These are phyloP conservation scores for Trypanosoma brucei DNA, from an alignment of 208 protist genomes.

Conservation along the genomic window DNA sequence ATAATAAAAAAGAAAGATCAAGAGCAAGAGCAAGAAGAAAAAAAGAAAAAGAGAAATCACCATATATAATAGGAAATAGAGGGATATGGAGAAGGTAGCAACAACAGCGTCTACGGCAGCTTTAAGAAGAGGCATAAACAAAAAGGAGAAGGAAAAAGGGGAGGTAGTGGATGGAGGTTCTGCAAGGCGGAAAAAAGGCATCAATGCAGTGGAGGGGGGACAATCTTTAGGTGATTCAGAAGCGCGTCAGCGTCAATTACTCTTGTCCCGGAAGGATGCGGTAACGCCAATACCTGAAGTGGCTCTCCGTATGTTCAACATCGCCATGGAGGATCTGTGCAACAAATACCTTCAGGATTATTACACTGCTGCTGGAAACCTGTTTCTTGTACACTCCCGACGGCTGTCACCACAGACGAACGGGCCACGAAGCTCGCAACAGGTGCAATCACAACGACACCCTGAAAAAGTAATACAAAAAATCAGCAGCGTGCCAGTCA, in stretches of 20 bases:
- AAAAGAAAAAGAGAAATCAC: background rate
- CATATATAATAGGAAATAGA: background rate
- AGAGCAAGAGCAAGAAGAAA: background rate
- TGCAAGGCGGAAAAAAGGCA: too few species aligned
- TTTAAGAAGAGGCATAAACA: background rate
- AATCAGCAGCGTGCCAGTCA: background rate
- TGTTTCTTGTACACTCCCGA: background rate
- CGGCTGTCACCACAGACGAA: background rate
- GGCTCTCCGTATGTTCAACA: background rate
- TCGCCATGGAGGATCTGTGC: background rate
- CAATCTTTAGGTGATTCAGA: too few species aligned
- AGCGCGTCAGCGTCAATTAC: too few species aligned
- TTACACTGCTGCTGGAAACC: background rate
- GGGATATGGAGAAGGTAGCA: background rate
- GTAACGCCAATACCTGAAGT: too few species aligned
- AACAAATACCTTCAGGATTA: background rate
- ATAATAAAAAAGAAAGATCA: background rate
- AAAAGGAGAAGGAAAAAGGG: too few species aligned
- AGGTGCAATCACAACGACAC: background rate
- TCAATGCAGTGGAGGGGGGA: too few species aligned
- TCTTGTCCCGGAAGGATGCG: too few species aligned
- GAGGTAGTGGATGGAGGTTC: too few species aligned
- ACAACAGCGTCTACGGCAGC: background rate
- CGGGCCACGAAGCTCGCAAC: background rate
- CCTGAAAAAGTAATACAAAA: constrained; percentile 1